A percentile compares a stretch with the other conserved stretches of the same genome.
These are phyloP conservation scores for Euphorbia lathyris DNA, from an alignment of 345 rosid species.

Conservation along the genomic window DNA sequence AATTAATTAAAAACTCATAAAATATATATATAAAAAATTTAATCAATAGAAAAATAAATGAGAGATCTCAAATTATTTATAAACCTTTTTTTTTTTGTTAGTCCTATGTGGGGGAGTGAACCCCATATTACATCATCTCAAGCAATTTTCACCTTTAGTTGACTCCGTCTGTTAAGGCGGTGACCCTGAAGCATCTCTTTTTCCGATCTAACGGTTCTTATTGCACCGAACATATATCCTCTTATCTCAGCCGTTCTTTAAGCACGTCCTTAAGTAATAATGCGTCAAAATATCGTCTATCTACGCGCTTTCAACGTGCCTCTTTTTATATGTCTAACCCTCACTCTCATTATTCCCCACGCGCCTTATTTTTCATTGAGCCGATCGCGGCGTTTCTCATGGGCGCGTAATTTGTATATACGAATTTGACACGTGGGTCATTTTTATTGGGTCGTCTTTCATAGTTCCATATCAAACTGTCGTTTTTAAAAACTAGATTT, in stretches of 20 bases:
- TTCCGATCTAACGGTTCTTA: constrained; percentile 17
- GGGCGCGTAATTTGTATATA: neutral
- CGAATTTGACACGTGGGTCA: neutral
- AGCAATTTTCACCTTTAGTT: neutral
- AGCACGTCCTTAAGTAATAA: neutral
- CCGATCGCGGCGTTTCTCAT: neutral
- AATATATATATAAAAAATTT: too few relatives aligned
- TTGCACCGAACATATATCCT: constrained; percentile 20
- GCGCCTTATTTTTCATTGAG: neutral
- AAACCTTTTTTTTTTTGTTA: too few relatives aligned
- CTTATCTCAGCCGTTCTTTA: constrained; percentile 17
- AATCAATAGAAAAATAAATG: too few relatives aligned
- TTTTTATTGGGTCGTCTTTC: neutral
- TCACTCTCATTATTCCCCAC: neutral
- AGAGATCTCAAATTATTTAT: too few relatives aligned
- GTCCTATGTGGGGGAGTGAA: neutral
- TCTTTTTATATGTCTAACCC: neutral
- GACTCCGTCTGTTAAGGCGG: constrained; percentile 37
- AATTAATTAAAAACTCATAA: too few relatives aligned
- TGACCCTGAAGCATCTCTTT: constrained; percentile 6
- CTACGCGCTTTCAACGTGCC: constrained; percentile 6
- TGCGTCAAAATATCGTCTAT: neutral
- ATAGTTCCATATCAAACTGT: too few relatives aligned
- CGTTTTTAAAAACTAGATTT: neutral
- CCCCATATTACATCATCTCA: neutral